Percentiles rank a stretch among this genome's conserved stretches.
Conservation (phyloP, 2,329 filamentous ascomycete species). For the Amesomyces nigricolor region DNA sequence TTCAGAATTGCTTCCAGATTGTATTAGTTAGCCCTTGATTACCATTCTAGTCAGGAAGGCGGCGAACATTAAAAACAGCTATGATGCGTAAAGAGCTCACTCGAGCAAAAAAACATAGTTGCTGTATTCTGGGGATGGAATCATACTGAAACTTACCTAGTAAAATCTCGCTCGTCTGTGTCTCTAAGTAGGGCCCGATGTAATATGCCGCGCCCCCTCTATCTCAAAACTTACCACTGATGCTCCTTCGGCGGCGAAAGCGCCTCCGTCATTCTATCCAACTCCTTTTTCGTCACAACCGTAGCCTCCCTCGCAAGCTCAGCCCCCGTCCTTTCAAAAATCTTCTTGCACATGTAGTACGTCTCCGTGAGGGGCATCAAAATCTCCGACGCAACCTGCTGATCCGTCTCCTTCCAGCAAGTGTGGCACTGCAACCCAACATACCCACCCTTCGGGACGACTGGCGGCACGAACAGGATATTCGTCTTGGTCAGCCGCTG, state of each 20-base stretch:
- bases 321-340: neutral
- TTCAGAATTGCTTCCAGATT: too few relatives aligned
- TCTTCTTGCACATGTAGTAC: neutral
- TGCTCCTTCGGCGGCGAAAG: neutral
- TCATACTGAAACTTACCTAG: too few relatives aligned
- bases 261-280: neutral
- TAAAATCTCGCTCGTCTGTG: too few relatives aligned
- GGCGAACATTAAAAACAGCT: too few relatives aligned
- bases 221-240: neutral
- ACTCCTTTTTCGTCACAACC: neutral
- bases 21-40: too few relatives aligned
- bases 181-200: too few relatives aligned
- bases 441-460: neutral
- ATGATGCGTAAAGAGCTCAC: too few relatives aligned
- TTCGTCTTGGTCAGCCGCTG: neutral
- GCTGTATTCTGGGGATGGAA: too few relatives aligned
- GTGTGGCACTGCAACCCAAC: neutral
- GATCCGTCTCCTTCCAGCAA: neutral
- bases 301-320: neutral
- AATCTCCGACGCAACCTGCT: neutral
- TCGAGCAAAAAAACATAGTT: too few relatives aligned
- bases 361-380: neutral
- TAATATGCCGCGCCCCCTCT: too few relatives aligned
- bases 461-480: neutral
- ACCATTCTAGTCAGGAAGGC: too few relatives aligned